phyloP scores from a whole-genome alignment of 2,329 filamentous ascomycete genomes.

The Fusarium illudens region DNA sequence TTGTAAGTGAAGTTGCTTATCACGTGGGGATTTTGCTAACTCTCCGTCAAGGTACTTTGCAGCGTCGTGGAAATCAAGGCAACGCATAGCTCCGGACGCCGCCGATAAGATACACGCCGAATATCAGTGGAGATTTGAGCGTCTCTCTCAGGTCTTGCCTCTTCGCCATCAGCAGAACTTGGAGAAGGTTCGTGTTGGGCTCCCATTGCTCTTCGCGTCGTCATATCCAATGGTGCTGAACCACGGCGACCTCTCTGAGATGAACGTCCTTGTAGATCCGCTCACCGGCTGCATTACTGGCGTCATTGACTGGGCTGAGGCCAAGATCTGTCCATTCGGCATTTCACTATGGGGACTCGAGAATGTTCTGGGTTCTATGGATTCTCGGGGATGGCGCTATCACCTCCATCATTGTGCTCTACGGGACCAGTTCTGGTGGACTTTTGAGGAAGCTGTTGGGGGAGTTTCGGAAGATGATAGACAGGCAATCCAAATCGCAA shows the following conservation, averaged over 20 bases:
- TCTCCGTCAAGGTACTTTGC: background rate
- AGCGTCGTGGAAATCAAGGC: background rate
- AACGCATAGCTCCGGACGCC: background rate
- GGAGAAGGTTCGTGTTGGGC: background rate
- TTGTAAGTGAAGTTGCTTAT: background rate
- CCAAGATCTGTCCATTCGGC: constrained; percentile 42
- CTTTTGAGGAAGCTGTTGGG: background rate
- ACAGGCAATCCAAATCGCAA: background rate
- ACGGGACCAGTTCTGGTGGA: constrained; percentile 18
- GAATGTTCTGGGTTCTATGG: constrained; percentile 34
- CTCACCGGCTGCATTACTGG: constrained; percentile 42
- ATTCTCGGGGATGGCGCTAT: constrained; percentile 27
- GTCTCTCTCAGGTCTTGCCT: background rate
- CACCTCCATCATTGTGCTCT: constrained; percentile 14
- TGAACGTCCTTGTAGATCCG: constrained; percentile 42
- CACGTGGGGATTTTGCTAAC: background rate
- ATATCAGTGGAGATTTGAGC: background rate
- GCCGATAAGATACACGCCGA: background rate
- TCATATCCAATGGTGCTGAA: constrained; percentile 32
- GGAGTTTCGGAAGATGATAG: background rate
- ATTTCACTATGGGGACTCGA: constrained; percentile 42
- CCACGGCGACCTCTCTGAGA: constrained; percentile 42
- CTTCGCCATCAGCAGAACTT: background rate
- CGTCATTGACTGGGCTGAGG: constrained; percentile 45
- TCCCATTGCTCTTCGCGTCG: constrained; percentile 22